Base-by-base conservation (phyloP, 2,329 filamentous ascomycete species). In the Aspergillus cejpii region DNA sequence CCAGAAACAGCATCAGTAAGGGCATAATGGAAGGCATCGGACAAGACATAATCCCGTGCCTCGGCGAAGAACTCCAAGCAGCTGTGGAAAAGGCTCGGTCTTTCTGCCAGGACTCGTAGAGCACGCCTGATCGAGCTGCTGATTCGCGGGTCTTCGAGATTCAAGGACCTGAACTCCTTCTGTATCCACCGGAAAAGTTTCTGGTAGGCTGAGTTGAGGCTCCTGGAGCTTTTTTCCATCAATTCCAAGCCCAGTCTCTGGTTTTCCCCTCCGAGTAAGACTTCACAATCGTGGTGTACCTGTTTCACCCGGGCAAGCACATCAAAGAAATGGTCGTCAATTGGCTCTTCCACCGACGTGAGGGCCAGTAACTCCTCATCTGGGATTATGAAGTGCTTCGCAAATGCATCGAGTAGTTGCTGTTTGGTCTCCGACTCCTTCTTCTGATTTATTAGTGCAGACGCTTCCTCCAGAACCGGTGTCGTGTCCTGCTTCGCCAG, bases 151-250 rank as follows among this genome's bases (percentile, higher is more conserved):
- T 94, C 95, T 60, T 98, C 92, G 6, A 97, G 77, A 62, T 97
- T 94, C 40, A 97, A 70, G 0, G 83, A 84, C 64, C 90, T 94
- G 69, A 98, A 94, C 58, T 96, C 89, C 47, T 85, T 83, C 63
- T 96, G 90, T 15, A 94, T 83, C 91, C 91, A 98, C 57, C 87
- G 83, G 67, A 94, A 96, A 2, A 98, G 77, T 63, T 96, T 98
- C 62, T 98, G 91, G 57, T 92, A 98, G 4, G 87, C 91, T 12
- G 83, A 77, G 59, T 95, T 92, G 39, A 98, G 76, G 50, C 87
- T 81, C 47, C 87, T 88, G 0, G 89, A 90, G 44, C 84, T 91
- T 63, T 91, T 81, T 51, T 96, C 91, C 76, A 97, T 90, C 39
- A 97, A 79, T 57, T 97, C 90, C 3, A 94, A 73, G 0, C 91